Percentiles rank a stretch among this genome's conserved stretches.
Evolutionary conservation across 2,329 filamentous ascomycete genomes (phyloP).

Genomic region (Capronia epimyces): DNA sequence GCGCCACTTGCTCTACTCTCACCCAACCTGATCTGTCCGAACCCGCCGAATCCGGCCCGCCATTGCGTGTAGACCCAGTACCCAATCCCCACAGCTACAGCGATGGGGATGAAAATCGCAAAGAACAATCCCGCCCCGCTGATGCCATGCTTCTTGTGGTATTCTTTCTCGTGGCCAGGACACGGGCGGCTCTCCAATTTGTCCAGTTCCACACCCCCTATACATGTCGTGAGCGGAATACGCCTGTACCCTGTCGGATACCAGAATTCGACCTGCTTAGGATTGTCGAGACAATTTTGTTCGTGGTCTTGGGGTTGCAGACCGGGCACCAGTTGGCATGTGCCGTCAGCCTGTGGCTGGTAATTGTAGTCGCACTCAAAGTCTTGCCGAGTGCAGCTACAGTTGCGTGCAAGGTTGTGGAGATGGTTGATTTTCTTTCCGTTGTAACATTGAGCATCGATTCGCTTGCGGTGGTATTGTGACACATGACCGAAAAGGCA

Average conservation of each 20-base stretch:
- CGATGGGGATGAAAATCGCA: constrained; percentile 70
- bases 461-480: constrained; percentile 84
- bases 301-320: constrained; percentile 59
- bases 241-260: constrained; percentile 82
- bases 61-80: constrained; percentile 57
- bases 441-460: constrained; percentile 75
- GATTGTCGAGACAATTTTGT: constrained; percentile 56
- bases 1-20: constrained; percentile 45
- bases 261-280: constrained; percentile 70
- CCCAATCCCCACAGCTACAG: constrained; percentile 64
- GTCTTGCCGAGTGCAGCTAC: constrained; percentile 75
- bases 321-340: constrained; percentile 71
- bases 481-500: constrained; percentile 91
- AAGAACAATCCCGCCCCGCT: constrained; percentile 76
- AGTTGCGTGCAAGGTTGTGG: constrained; percentile 66
- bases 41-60: constrained; percentile 73
- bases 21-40: constrained; percentile 85
- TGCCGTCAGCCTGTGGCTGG: constrained; percentile 68
- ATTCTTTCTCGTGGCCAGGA: constrained; percentile 75
- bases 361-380: constrained; percentile 98
- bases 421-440: constrained; percentile 52
- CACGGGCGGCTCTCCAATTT: constrained; percentile 62
- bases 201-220: constrained; percentile 69
- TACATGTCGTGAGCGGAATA: constrained; percentile 83
- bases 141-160: constrained; percentile 64